phyloP scores from a whole-genome alignment of 306 rosid species.

The Cicer arietinum region DNA sequence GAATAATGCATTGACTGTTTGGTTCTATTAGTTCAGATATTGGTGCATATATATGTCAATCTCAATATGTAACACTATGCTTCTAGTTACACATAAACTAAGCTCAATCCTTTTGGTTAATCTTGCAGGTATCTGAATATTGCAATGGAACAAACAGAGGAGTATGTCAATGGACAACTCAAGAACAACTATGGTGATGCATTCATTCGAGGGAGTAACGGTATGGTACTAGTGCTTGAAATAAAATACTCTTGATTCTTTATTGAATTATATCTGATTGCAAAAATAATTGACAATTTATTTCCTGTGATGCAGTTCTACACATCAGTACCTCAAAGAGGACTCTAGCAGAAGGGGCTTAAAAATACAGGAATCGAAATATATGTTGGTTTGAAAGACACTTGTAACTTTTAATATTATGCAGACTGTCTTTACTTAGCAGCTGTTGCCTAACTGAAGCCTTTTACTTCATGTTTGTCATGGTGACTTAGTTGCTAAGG shows the following conservation, averaged over 20 bases:
- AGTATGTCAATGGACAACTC: slow-evolving; percentile 90
- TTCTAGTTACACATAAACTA: slow-evolving; percentile 11
- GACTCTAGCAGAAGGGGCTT: slow-evolving; percentile 86
- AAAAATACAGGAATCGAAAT: slow-evolving; percentile 31
- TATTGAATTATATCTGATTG: too few species aligned
- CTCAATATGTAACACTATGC: slow-evolving; percentile 19
- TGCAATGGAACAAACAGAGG: slow-evolving; percentile 99
- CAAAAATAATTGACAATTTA: slow-evolving; percentile 8
- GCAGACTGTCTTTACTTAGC: slow-evolving; percentile 7
- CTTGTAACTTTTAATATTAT: slow-evolving; percentile 23
- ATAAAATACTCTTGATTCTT: background rate
- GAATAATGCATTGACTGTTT: background rate
- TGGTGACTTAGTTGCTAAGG: slow-evolving; percentile 11
- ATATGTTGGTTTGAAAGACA: slow-evolving; percentile 13
- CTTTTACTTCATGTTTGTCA: slow-evolving; percentile 16
- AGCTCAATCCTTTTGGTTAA: slow-evolving; percentile 28
- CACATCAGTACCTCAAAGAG: slow-evolving; percentile 94
- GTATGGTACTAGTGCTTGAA: slow-evolving; percentile 1
- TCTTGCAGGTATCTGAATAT: slow-evolving; percentile 89
- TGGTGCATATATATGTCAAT: slow-evolving; percentile 9
- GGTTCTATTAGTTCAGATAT: background rate
- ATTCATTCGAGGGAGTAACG: slow-evolving; percentile 76
- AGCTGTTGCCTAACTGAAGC: slow-evolving; percentile 24
- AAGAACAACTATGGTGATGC: slow-evolving; percentile 98
- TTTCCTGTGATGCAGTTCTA: slow-evolving; percentile 68